phyloP scores from a whole-genome alignment of 495 filamentous ascomycete genomes.

The Neurospora hispaniola region DNA sequence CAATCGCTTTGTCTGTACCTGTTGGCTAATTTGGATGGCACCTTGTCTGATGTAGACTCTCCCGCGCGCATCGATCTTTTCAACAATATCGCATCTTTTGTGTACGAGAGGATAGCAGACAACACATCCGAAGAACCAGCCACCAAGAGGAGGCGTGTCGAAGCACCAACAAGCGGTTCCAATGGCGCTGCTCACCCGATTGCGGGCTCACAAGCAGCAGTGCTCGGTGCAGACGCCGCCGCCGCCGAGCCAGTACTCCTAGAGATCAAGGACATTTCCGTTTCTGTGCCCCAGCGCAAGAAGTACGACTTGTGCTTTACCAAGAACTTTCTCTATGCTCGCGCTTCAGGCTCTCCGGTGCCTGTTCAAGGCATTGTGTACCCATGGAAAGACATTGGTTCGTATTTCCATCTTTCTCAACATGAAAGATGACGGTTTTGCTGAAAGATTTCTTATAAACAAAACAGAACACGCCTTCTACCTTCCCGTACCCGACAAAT shows the following conservation, averaged over 20 bases:
- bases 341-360: conserved; percentile 50
- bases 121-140: conserved; percentile 24
- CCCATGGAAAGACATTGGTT: conserved; percentile 64
- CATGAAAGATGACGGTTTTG: too few species aligned
- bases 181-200: not conserved
- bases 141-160: conserved; percentile 40
- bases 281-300: conserved; percentile 78
- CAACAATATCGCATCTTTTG: conserved; percentile 41
- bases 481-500: conserved; percentile 86
- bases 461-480: conserved; percentile 59
- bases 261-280: conserved; percentile 61
- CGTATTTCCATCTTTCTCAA: conserved; percentile 27
- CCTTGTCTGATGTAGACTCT: conserved; percentile 21
- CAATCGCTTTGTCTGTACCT: not conserved
- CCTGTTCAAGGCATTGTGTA: conserved; percentile 59
- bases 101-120: conserved; percentile 30
- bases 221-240: conserved; percentile 19
- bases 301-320: conserved; percentile 77
- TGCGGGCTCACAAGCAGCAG: conserved; percentile 2
- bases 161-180: conserved; percentile 18
- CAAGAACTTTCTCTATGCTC: conserved; percentile 54
- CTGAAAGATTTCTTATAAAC: not conserved
- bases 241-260: conserved; percentile 40
- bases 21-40: conserved; percentile 2
- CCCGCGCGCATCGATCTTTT: conserved; percentile 37